phyloP scores from a whole-genome alignment of 768 basidiomycete genomes.

The Pleurotus platypus region DNA sequence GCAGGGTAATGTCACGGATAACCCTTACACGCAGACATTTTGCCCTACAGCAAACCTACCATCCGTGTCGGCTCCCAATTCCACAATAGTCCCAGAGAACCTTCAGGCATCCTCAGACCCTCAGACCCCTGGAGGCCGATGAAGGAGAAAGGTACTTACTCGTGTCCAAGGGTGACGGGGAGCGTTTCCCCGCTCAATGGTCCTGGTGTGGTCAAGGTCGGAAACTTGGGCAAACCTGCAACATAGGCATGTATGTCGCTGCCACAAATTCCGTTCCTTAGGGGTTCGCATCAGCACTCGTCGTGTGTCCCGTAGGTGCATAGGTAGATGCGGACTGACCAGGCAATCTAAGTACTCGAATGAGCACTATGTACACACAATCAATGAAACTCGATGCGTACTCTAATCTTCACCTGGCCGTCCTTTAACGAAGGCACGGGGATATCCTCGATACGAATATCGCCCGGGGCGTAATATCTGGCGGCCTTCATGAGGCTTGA shows the following conservation, averaged over 20 bases:
- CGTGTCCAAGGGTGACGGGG: conserved; percentile 5
- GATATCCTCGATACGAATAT: conserved; percentile 41
- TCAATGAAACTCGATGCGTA: conserved; percentile 11
- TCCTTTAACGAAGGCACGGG: conserved; percentile 29
- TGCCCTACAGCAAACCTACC: conserved; percentile 28
- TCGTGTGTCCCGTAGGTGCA: too few relatives aligned
- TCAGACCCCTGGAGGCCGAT: not conserved
- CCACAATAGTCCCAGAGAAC: conserved; percentile 32
- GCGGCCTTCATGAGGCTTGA: conserved; percentile 36
- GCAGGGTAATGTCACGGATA: conserved; percentile 5
- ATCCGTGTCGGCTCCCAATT: conserved; percentile 29
- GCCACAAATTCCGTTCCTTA: not conserved
- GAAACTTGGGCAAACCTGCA: conserved; percentile 1
- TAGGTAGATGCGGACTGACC: conserved; percentile 15
- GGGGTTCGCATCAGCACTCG: too few relatives aligned
- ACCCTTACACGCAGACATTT: conserved; percentile 27
- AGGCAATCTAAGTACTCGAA: conserved; percentile 18
- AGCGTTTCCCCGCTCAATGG: conserved; percentile 5
- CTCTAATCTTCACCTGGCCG: conserved; percentile 43
- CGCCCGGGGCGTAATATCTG: conserved; percentile 39
- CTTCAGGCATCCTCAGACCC: conserved; percentile 10
- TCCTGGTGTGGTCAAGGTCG: not conserved
- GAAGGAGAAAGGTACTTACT: not conserved
- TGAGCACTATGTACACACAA: conserved; percentile 2
- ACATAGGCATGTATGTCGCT: conserved; percentile 7